Conservation (phyloP, 805 yeast species). For the Pichia rugopelliculosa region DNA sequence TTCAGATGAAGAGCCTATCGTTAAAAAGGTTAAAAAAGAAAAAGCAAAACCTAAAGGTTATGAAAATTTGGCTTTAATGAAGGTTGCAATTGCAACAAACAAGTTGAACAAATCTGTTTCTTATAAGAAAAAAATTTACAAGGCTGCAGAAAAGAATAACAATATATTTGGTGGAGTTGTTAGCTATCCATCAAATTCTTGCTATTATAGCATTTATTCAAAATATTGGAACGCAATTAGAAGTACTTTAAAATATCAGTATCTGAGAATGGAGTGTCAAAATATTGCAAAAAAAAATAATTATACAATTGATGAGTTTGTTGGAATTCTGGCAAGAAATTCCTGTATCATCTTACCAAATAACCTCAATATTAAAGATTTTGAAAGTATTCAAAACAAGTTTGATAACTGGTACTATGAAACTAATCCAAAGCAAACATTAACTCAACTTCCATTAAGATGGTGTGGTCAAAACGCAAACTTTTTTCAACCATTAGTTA, state of each 20-base stretch:
- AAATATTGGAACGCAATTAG: background rate
- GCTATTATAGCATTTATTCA: background rate
- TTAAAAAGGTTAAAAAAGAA: background rate
- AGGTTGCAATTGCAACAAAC: background rate
- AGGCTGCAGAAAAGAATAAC: background rate
- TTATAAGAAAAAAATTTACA: background rate
- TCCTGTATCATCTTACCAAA: conserved; percentile 3
- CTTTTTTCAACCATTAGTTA: conserved; percentile 16
- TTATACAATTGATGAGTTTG: background rate
- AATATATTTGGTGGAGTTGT: background rate
- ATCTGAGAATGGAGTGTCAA: background rate
- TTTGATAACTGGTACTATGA: conserved; percentile 7
- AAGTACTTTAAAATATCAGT: background rate
- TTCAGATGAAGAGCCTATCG: background rate
- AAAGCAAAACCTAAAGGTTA: background rate
- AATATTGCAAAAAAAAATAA: background rate
- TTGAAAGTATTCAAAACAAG: background rate
- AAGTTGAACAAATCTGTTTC: background rate
- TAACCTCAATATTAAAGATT: background rate
- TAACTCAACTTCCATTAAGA: conserved; percentile 6
- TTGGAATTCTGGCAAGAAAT: background rate
- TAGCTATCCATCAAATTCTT: background rate
- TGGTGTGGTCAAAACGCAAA: conserved; percentile 4
- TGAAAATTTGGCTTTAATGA: background rate
- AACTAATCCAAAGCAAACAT: background rate